Conservation (phyloP, 176 grass and related monocot species). For the Tillandsia fasciculata region DNA sequence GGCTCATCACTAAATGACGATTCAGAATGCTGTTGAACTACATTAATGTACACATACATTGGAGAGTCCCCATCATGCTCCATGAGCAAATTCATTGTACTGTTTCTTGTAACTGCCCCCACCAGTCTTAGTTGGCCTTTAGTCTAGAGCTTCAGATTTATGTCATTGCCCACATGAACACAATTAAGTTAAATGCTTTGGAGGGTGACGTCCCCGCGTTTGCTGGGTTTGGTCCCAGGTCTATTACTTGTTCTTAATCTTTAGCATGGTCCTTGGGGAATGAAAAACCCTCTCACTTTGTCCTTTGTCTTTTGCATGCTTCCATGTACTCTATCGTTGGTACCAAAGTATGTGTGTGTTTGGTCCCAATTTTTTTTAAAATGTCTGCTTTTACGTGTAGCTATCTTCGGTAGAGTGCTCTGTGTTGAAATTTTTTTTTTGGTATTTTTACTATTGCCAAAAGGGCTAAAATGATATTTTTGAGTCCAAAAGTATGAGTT, state of each 20-base stretch:
- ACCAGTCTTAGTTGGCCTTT: not conserved
- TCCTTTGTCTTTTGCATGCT: not conserved
- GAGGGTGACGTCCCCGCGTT: not conserved
- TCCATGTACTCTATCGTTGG: too few relatives aligned
- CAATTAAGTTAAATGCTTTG: not conserved
- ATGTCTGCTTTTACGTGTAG: too few relatives aligned
- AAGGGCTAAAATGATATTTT: too few relatives aligned
- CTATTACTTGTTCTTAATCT: not conserved
- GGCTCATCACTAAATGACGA: not conserved
- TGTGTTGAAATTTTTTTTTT: too few relatives aligned
- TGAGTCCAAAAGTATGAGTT: too few relatives aligned
- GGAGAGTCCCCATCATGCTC: not conserved
- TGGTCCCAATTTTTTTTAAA: too few relatives aligned
- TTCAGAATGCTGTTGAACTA: conserved; percentile 2
- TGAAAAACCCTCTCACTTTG: not conserved
- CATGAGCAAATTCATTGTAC: not conserved
- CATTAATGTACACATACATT: not conserved
- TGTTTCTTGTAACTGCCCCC: not conserved
- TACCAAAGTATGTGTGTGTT: too few relatives aligned
- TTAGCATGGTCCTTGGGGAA: not conserved
- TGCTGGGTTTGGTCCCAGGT: not conserved
- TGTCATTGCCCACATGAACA: not conserved
- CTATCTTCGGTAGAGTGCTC: too few relatives aligned
- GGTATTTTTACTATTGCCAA: too few relatives aligned
- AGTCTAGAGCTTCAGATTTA: not conserved